Evolutionary conservation across 176 grass and related monocot genomes (phyloP).

Genomic region (Triticum timopheevii): DNA sequence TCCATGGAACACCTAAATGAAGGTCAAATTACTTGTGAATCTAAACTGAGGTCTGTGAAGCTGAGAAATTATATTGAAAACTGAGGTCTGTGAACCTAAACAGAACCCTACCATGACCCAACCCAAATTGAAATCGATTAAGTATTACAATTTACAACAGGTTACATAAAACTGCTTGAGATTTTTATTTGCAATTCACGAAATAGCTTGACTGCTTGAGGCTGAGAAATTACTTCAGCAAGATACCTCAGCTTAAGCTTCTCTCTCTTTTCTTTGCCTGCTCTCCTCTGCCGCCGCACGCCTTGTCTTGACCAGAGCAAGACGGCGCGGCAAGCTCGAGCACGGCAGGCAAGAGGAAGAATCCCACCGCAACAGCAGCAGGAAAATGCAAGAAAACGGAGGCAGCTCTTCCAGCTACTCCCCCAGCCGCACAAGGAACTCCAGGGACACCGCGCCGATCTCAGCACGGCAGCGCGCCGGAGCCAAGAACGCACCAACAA

Average conservation of each 20-base stretch:
- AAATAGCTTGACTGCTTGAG: not conserved
- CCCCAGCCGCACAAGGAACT: not conserved
- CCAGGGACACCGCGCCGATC: not conserved
- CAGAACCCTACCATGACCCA: not conserved
- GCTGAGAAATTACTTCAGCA: constrained; percentile 10
- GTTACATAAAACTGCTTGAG: not conserved
- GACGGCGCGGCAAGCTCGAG: not conserved
- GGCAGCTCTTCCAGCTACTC: not conserved
- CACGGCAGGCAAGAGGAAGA: not conserved
- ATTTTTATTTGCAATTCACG: not conserved
- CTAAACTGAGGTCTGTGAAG: not conserved
- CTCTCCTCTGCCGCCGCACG: not conserved
- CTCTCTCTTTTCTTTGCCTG: not conserved
- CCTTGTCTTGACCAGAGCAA: not conserved
- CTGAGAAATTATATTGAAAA: not conserved
- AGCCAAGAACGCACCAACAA: constrained; percentile 23
- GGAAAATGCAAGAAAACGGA: constrained; percentile 24
- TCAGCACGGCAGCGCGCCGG: not conserved
- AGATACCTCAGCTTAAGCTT: not conserved
- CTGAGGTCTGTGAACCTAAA: not conserved
- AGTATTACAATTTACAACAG: not conserved
- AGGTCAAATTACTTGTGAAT: not conserved
- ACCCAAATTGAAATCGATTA: not conserved
- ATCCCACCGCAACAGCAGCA: constrained; percentile 12
- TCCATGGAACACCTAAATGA: not conserved